Conservation (phyloP, 148 eudicot genomes). For the Camellia granthamiana region DNA sequence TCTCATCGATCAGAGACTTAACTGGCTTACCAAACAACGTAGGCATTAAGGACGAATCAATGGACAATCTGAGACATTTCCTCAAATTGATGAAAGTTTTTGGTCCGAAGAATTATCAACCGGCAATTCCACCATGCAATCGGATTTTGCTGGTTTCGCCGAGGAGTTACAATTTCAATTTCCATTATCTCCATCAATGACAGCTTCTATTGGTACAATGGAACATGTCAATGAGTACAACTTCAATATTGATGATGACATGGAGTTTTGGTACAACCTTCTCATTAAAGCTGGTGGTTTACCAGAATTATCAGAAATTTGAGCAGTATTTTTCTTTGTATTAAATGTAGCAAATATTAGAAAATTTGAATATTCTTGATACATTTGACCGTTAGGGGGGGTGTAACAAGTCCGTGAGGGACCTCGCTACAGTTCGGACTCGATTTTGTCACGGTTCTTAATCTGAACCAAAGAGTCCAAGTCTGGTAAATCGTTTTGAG, state of each 20-base stretch:
- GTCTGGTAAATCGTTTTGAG: too few relatives aligned
- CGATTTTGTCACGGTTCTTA: too few relatives aligned
- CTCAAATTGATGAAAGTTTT: constrained; percentile 51
- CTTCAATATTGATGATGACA: constrained; percentile 7
- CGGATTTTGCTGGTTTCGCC: background rate
- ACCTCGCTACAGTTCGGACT: too few relatives aligned
- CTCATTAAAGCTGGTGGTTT: constrained; percentile 37
- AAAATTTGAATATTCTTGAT: background rate
- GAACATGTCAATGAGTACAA: background rate
- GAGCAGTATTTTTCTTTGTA: constrained; percentile 2
- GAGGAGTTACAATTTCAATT: background rate
- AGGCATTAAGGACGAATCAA: constrained; percentile 8
- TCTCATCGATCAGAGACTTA: constrained; percentile 38
- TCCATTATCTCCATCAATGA: background rate
- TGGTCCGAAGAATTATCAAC: constrained; percentile 39
- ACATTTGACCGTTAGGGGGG: background rate
- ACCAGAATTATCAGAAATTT: constrained; percentile 47
- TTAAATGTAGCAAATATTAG: background rate
- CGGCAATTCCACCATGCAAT: constrained; percentile 8
- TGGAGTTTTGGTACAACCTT: constrained; percentile 50
- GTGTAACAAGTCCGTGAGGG: too few relatives aligned
- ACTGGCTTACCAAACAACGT: constrained; percentile 17
- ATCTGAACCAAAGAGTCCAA: too few relatives aligned
- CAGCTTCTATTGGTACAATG: background rate
- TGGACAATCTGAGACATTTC: constrained; percentile 24